Conservation (phyloP, 257 asterid species). For the Nicotiana tomentosiformis region DNA sequence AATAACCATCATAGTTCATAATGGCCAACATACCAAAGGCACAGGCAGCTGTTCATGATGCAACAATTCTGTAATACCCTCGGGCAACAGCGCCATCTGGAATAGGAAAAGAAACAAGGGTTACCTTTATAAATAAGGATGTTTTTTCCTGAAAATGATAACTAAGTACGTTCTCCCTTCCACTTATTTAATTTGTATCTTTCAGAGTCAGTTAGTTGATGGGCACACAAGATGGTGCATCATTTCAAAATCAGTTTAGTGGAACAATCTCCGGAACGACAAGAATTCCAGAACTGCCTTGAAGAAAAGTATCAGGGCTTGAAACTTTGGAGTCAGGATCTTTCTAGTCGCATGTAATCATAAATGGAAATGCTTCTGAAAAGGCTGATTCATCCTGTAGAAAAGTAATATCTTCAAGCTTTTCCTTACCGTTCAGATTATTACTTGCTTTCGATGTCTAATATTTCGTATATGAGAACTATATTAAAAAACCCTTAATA, state of each 20-base stretch:
- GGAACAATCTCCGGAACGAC: background rate
- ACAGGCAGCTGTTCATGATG: slow-evolving; percentile 60
- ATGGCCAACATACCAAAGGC: slow-evolving; percentile 63
- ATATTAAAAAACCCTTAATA: background rate
- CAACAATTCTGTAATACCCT: slow-evolving; percentile 79
- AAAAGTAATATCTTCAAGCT: background rate
- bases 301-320: background rate
- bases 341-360: background rate
- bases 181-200: background rate
- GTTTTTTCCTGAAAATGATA: background rate
- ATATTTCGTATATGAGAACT: background rate
- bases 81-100: slow-evolving; percentile 93
- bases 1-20: background rate
- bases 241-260: background rate
- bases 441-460: background rate
- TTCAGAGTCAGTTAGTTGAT: background rate
- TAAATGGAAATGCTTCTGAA: background rate
- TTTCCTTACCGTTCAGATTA: background rate
- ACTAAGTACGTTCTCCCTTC: background rate
- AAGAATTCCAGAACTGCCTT: background rate
- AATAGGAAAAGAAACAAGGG: slow-evolving; percentile 12
- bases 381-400: background rate
- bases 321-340: background rate
- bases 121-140: background rate
- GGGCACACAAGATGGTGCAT: background rate